Conservation (phyloP, 495 filamentous ascomycete species). For the Astrothelium subdiscretum region DNA sequence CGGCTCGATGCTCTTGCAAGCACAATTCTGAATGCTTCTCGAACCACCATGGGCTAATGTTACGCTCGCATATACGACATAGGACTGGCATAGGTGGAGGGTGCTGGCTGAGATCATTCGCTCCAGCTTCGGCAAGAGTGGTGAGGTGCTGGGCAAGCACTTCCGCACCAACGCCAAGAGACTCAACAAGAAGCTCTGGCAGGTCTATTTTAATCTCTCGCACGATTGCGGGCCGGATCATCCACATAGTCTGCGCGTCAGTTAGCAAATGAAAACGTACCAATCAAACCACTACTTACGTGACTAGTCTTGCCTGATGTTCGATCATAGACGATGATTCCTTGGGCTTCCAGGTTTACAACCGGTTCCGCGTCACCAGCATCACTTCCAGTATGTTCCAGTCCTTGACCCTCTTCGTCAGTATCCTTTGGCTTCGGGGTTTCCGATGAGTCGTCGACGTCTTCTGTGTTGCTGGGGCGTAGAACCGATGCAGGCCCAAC, state of each 20-base stretch:
- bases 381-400: conserved; percentile 28
- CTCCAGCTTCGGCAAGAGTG: conserved; percentile 70
- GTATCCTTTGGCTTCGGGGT: neutral
- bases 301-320: conserved; percentile 78
- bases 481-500: conserved; percentile 59
- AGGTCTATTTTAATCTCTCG: conserved; percentile 92
- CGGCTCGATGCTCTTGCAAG: conserved; percentile 86
- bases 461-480: conserved; percentile 25
- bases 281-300: conserved; percentile 42
- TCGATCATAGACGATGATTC: conserved; percentile 93
- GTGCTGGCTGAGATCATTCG: conserved; percentile 67
- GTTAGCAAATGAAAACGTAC: neutral
- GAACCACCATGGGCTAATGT: conserved; percentile 99
- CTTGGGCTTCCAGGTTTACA: conserved; percentile 83
- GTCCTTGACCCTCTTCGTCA: conserved; percentile 26
- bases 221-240: conserved; percentile 85
- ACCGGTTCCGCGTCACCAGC: conserved; percentile 36
- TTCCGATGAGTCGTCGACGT: conserved; percentile 15
- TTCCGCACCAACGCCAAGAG: conserved; percentile 86
- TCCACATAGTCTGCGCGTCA: conserved; percentile 87
- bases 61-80: conserved; percentile 93
- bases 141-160: conserved; percentile 90
- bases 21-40: conserved; percentile 97
- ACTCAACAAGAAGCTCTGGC: conserved; percentile 80
- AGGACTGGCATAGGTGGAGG: conserved; percentile 83